These are phyloP conservation scores for Puccinia horiana DNA, from an alignment of 1,284 basidiomycete species.

Conservation along the genomic window DNA sequence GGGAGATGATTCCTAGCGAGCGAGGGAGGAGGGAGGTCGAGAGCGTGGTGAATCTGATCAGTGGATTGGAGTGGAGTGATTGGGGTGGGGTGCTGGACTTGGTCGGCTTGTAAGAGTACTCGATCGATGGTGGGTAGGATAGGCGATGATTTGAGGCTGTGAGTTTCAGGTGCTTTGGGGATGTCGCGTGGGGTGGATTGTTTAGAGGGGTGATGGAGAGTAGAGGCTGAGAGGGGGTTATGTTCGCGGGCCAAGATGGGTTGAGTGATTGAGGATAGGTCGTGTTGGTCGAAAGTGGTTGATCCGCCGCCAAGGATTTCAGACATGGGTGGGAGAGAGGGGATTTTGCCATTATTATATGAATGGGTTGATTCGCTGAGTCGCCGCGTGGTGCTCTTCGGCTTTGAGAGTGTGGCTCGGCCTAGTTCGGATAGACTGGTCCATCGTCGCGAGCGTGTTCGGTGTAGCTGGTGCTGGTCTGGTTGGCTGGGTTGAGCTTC, in stretches of 20 bases:
- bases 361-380: background rate
- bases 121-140: background rate
- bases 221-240: background rate
- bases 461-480: too few relatives aligned
- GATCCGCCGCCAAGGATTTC: background rate
- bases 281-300: background rate
- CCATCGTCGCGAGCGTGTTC: background rate
- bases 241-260: background rate
- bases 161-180: too few relatives aligned
- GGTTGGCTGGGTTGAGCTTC: too few relatives aligned
- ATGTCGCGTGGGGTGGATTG: background rate
- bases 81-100: background rate
- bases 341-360: background rate
- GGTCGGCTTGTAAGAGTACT: background rate
- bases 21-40: too few relatives aligned
- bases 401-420: background rate
- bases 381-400: background rate
- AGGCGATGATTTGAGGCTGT: background rate
- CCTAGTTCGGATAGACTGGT: background rate
- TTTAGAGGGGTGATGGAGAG: background rate
- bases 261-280: background rate
- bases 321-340: background rate
- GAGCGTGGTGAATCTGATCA: too few relatives aligned
- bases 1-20: background rate
- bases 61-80: too few relatives aligned